These are phyloP conservation scores for Suhomyces terraborum DNA, from an alignment of 1,139 yeast genomes.

Conservation along the genomic window DNA sequence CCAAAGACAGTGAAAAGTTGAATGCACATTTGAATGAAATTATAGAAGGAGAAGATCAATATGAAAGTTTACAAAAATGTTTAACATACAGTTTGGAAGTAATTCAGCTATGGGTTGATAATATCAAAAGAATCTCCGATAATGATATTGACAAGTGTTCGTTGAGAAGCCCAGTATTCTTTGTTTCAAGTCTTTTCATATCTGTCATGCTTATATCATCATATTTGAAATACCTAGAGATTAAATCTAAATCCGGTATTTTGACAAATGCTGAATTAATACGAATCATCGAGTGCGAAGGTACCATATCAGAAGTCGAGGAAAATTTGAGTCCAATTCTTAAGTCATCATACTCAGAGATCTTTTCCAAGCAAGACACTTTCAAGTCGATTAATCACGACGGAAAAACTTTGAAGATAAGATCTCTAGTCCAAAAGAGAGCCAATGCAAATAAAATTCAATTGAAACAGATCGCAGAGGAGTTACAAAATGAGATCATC, in stretches of 20 bases:
- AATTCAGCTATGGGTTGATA: constrained; percentile 68
- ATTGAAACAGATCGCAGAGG: constrained; percentile 4
- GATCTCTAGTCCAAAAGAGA: constrained; percentile 26
- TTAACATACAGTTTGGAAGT: constrained; percentile 59
- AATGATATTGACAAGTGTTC: constrained; percentile 68
- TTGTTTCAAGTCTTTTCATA: constrained; percentile 66
- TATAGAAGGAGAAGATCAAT: constrained; percentile 42
- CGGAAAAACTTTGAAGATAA: constrained; percentile 25
- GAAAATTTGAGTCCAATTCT: constrained; percentile 46
- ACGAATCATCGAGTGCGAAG: constrained; percentile 52
- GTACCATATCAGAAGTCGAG: constrained; percentile 57
- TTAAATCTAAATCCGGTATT: constrained; percentile 16
- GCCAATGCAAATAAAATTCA: neutral
- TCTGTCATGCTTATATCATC: constrained; percentile 63
- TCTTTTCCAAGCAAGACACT: constrained; percentile 55
- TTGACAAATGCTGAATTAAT: constrained; percentile 35
- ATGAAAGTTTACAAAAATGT: constrained; percentile 59
- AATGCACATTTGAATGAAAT: constrained; percentile 47
- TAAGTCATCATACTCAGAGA: constrained; percentile 48
- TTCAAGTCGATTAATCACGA: constrained; percentile 39
- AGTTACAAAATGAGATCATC: constrained; percentile 18
- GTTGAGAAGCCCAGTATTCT: constrained; percentile 72
- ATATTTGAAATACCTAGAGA: constrained; percentile 57
- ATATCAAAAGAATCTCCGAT: constrained; percentile 55
- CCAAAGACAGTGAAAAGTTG: constrained; percentile 67